Base-by-base conservation (phyloP, 768 basidiomycete species). In the Macrocybe gigantea region DNA sequence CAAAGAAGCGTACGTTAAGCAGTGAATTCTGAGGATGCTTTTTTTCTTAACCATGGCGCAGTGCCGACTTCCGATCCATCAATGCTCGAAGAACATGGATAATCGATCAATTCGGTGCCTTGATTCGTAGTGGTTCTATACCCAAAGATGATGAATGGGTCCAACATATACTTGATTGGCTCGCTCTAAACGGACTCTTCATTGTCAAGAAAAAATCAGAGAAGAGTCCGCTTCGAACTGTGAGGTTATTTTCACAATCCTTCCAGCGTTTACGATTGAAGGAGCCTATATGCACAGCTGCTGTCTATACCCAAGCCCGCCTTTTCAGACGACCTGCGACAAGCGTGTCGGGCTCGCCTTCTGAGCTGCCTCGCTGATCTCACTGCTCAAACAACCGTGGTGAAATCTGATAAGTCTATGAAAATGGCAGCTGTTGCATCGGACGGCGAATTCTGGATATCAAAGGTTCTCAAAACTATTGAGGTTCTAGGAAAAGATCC, bases 121-220 rank as follows among this genome's bases (percentile, higher is more conserved):
- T 96, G 31, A 70, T 94, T 53, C 83, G 84, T 37, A 93, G 92
- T 59, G 80, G 82, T 9, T 75, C 80, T 1, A 77, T 94, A 41
- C 88, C 85, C 4, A 93, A 89, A 60, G 73, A 75, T 38, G 93
- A 95, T 60, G 73, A 72, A 33, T 93, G 91, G 83, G 71, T 94
- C 13, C 72, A 77, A 47, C 68, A 72, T 8, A 68, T 93, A 46
- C 71, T 98, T 29, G 82, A 94, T 51, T 96, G 92, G 79, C 71
- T 96, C 38, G 64, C 78, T 51, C 76, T 92, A 6, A 75, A 96
- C 51, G 93, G 92, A 0, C 75, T 95, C 39, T 96, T 92, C 61
- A 63, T 76, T 13, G 66, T 92, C 53, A 77, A 77, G 55, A 93
- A 89, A 66, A 81, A 79, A 60, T 80, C 82, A 15, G 77, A 79